These are phyloP conservation scores for Ustilago loliicola DNA, from an alignment of 1,284 basidiomycete genomes.

Conservation along the genomic window DNA sequence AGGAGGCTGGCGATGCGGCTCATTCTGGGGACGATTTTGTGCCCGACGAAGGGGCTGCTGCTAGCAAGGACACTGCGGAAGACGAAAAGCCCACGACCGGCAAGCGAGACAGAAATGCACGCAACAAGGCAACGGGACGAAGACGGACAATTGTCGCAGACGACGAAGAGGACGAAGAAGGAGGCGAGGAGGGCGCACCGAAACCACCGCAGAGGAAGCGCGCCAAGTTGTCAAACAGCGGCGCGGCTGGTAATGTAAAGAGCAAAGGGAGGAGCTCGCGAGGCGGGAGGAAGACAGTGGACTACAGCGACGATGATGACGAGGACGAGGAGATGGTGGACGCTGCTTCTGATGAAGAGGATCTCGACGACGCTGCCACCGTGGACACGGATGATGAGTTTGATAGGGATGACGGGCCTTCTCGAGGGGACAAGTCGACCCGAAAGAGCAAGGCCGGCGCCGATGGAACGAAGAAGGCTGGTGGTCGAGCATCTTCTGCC, in stretches of 20 bases:
- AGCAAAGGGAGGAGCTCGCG: constrained; percentile 7
- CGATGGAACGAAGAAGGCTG: constrained; percentile 10
- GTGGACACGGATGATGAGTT: constrained; percentile 29
- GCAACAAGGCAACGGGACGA: constrained; percentile 17
- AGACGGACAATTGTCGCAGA: constrained; percentile 21
- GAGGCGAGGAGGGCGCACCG: not conserved
- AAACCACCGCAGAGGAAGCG: constrained; percentile 32
- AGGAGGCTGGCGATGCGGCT: not conserved
- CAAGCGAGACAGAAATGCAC: constrained; percentile 18
- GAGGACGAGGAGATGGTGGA: constrained; percentile 39
- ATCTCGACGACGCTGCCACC: constrained; percentile 22
- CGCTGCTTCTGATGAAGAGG: constrained; percentile 35
- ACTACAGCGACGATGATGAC: constrained; percentile 33
- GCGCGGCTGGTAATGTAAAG: not conserved
- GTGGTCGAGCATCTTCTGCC: constrained; percentile 3
- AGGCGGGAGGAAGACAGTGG: constrained; percentile 6
- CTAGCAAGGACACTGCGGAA: not conserved
- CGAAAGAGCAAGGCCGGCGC: constrained; percentile 5
- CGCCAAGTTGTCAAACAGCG: constrained; percentile 12
- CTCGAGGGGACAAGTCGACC: constrained; percentile 8
- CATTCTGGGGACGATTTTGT: constrained; percentile 12
- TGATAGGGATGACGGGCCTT: constrained; percentile 5
- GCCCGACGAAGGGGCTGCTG: constrained; percentile 1
- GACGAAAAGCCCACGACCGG: not conserved
- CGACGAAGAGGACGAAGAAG: constrained; percentile 29